Conservation (phyloP, 169 alveolate species). For the Plasmodium chabaudi region DNA sequence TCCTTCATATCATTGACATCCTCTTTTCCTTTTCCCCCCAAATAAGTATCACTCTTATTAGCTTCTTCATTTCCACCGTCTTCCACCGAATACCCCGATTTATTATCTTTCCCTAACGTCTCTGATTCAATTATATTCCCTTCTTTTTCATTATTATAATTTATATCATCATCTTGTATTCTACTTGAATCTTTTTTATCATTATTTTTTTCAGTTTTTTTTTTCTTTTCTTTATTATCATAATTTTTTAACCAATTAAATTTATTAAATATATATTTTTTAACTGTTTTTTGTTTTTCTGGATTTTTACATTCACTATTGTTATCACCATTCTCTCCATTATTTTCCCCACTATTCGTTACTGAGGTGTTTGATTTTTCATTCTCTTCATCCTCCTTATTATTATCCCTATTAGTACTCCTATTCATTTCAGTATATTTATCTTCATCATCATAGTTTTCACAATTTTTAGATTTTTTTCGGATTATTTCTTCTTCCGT, state of each 20-base stretch:
- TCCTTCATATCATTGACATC: no score
- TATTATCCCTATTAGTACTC: background rate
- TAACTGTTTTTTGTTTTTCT: constrained; percentile 32
- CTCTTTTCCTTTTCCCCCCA: no score
- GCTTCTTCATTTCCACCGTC: no score
- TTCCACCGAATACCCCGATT: no score
- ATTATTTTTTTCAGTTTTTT: background rate
- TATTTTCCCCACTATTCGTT: background rate
- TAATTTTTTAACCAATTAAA: constrained; percentile 46
- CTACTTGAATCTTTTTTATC: no score
- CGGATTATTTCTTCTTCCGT: constrained; percentile 26
- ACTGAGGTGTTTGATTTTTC: background rate
- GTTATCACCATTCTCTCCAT: background rate
- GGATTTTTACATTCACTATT: background rate
- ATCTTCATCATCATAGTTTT: background rate
- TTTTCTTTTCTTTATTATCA: constrained; percentile 38
- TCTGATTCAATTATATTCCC: no score
- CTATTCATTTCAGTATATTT: background rate
- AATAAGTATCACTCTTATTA: no score
- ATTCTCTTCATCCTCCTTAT: background rate
- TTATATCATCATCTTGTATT: no score
- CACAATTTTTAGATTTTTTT: constrained; percentile 31
- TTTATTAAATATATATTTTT: constrained; percentile 38
- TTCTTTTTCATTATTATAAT: no score
- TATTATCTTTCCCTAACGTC: no score